A percentile compares a stretch with the other conserved stretches of the same genome.
phyloP scores from a whole-genome alignment of 169 alveolate species.

The Cryptosporidium meleagridis region DNA sequence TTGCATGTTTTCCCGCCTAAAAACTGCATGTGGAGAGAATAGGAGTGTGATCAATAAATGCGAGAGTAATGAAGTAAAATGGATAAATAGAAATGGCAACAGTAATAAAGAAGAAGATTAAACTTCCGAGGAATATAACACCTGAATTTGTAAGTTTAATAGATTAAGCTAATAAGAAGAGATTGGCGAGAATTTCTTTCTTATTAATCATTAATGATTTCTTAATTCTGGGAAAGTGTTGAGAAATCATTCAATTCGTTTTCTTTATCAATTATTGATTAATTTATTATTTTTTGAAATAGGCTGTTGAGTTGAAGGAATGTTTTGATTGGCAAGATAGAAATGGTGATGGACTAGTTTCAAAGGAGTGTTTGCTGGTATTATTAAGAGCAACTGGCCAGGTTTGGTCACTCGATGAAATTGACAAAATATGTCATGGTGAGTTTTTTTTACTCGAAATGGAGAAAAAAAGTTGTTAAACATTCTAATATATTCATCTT shows the following conservation, averaged over 20 bases:
- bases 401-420: conserved; percentile 63
- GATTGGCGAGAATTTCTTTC: neutral
- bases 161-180: neutral
- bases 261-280: neutral
- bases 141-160: conserved; percentile 57
- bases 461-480: too few relatives aligned
- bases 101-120: conserved; percentile 35
- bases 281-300: neutral
- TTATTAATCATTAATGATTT: neutral
- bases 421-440: conserved; percentile 55
- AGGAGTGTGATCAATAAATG: neutral
- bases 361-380: conserved; percentile 36
- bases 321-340: conserved; percentile 74
- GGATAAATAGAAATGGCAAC: conserved; percentile 12
- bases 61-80: neutral
- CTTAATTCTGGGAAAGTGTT: neutral
- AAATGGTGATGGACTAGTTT: conserved; percentile 57
- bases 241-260: neutral
- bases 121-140: conserved; percentile 47
- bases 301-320: conserved; percentile 60
- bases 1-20: conserved; percentile 23
- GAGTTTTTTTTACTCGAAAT: neutral
- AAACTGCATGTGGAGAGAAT: conserved; percentile 6
- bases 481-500: too few relatives aligned
- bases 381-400: conserved; percentile 62